These are phyloP conservation scores for Aspergillus baeticus DNA, from an alignment of 495 filamentous ascomycete genomes.

Conservation along the genomic window DNA sequence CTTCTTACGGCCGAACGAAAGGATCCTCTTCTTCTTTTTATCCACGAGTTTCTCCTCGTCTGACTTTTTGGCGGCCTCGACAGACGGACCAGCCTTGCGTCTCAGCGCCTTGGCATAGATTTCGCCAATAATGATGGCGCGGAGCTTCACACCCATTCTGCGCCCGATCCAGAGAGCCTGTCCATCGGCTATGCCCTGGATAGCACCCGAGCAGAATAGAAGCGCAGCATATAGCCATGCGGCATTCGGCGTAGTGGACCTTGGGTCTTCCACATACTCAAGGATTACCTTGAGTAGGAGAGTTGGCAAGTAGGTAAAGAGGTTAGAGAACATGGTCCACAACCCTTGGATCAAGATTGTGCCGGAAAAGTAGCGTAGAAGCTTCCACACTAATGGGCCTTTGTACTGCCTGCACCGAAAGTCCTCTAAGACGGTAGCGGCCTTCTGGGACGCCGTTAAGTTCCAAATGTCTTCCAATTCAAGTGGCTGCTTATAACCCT, in stretches of 20 bases:
- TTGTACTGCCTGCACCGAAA: constrained; percentile 89
- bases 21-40: constrained; percentile 49
- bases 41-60: constrained; percentile 33
- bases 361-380: constrained; percentile 79
- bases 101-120: constrained; percentile 97
- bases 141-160: constrained; percentile 87
- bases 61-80: constrained; percentile 50
- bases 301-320: constrained; percentile 88
- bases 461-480: constrained; percentile 91
- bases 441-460: constrained; percentile 81
- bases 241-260: constrained; percentile 75
- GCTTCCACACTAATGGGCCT: constrained; percentile 72
- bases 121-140: constrained; percentile 94
- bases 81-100: constrained; percentile 78
- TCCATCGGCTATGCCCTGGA: constrained; percentile 75
- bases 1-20: constrained; percentile 59
- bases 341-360: constrained; percentile 72
- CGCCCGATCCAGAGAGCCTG: constrained; percentile 94
- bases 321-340: constrained; percentile 74
- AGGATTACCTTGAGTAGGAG: constrained; percentile 87
- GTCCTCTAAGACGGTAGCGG: constrained; percentile 69
- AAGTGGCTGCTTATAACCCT: constrained; percentile 84
- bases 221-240: constrained; percentile 96
- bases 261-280: constrained; percentile 86
- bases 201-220: constrained; percentile 73